These are phyloP conservation scores for Talaromyces proteolyticus DNA, from an alignment of 495 filamentous ascomycete genomes.

Conservation along the genomic window DNA sequence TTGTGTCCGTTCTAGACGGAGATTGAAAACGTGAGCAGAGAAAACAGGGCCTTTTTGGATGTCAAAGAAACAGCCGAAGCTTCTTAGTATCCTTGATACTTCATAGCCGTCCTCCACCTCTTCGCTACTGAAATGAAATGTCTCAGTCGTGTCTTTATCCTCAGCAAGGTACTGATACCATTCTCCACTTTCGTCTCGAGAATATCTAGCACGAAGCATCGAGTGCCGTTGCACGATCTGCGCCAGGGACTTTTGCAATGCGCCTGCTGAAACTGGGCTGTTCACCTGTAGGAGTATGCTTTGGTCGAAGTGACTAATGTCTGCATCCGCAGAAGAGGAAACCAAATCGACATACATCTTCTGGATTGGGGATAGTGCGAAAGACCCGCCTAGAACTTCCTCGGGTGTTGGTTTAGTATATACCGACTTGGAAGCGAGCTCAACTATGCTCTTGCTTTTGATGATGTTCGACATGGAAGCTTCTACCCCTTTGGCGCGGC, in stretches of 20 bases:
- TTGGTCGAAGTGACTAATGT: constrained; percentile 62
- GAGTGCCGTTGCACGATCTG: constrained; percentile 50
- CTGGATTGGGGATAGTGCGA: constrained; percentile 59
- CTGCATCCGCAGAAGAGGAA: constrained; percentile 32
- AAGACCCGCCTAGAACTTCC: constrained; percentile 26
- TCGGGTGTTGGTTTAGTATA: constrained; percentile 3
- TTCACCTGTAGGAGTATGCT: constrained; percentile 50
- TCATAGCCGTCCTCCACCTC: constrained; percentile 2
- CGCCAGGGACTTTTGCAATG: constrained; percentile 38
- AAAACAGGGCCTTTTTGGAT: constrained; percentile 18
- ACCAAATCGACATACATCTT: constrained; percentile 48
- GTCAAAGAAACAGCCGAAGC: constrained; percentile 14
- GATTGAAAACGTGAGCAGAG: constrained; percentile 29
- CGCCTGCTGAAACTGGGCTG: constrained; percentile 25
- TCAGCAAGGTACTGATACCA: constrained; percentile 23
- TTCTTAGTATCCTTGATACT: not conserved
- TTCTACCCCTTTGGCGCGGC: not conserved
- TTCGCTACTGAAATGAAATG: constrained; percentile 10
- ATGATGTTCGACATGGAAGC: constrained; percentile 25
- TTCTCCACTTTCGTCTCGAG: constrained; percentile 8
- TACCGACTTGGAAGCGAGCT: constrained; percentile 2
- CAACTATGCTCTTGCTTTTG: constrained; percentile 14
- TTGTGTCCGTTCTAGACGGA: constrained; percentile 28
- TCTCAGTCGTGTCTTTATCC: constrained; percentile 4
- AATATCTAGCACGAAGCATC: constrained; percentile 57